Evolutionary conservation across 1,284 basidiomycete genomes (phyloP).

Genomic region (Moniliophthora roreri): DNA sequence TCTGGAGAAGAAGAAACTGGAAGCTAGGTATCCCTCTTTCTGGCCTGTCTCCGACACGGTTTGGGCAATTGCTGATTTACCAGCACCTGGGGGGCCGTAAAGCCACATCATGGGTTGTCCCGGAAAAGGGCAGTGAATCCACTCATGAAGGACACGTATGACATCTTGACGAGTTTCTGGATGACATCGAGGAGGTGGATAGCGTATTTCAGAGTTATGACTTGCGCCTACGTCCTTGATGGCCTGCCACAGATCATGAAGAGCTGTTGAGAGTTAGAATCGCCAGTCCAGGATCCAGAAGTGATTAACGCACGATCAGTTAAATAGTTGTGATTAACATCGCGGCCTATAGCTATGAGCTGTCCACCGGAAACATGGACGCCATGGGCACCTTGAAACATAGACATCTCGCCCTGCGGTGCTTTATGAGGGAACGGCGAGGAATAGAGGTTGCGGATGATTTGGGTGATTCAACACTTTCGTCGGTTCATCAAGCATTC

Average conservation of each 20-base stretch:
- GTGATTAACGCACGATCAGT: too few relatives aligned
- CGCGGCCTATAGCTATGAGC: too few relatives aligned
- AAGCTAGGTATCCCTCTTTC: constrained; percentile 11
- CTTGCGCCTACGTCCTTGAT: neutral
- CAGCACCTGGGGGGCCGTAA: constrained; percentile 17
- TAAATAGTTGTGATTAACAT: too few relatives aligned
- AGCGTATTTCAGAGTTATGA: constrained; percentile 4
- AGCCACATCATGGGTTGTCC: constrained; percentile 15
- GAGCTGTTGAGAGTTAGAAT: neutral
- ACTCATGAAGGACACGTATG: constrained; percentile 11
- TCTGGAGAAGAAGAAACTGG: constrained; percentile 20
- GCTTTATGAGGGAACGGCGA: too few relatives aligned
- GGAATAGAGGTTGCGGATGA: too few relatives aligned
- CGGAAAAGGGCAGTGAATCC: constrained; percentile 5
- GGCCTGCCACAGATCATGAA: neutral
- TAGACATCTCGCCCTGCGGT: too few relatives aligned
- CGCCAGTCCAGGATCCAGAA: too few relatives aligned
- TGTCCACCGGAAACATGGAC: too few relatives aligned
- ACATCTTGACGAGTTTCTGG: constrained; percentile 14
- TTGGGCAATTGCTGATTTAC: constrained; percentile 21
- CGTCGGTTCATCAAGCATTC: too few relatives aligned
- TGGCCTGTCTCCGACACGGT: constrained; percentile 15
- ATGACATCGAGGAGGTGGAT: constrained; percentile 13
- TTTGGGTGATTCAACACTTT: too few relatives aligned
- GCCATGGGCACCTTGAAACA: too few relatives aligned